Base-by-base conservation (phyloP, 2,329 filamentous ascomycete species). In the Aspergillus floridensis region DNA sequence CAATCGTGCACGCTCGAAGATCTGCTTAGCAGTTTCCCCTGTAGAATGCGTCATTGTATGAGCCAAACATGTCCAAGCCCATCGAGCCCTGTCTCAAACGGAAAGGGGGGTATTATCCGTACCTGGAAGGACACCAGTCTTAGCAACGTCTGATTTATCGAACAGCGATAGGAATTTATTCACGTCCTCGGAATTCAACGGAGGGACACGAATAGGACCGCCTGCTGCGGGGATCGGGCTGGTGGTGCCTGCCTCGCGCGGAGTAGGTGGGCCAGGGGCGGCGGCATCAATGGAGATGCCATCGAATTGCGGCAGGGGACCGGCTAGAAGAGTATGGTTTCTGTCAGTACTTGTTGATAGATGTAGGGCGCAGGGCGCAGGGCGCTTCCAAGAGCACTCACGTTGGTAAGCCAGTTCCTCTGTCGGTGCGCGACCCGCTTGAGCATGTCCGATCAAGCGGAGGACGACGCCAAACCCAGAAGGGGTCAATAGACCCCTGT, bases 381-480 rank as follows among this genome's bases (percentile, higher is more conserved):
- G 6, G 24, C 16, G 19, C 29, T 21, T 38, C 21, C 7, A 51
- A 57, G 38, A 49, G 19, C 48, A 76, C 79, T 69, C 76, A 87
- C 85, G 90, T 73, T 92, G 89, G 61, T 95, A 84, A 19, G 93
- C 93, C 59, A 98, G 77, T 71, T 96, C 91, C 41, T 87, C 81
- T 24, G 88, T 88, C 5, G 93, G 93, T 70, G 92, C 86, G 74
- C 90, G 87, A 70, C 91, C 91, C 65, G 89, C 91, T 79, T 99
- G 95, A 65, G 92, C 93, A 79, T 98, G 95, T 61, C 92, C 95
- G 73, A 99, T 98, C 73, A 99, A 86, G 71, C 95, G 87, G 73
- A 99, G 79, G 59, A 96, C 95, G 73, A 96, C 86, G 62, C 93
- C 91, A 79, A 99, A 99, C 73, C 93, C 95, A 47, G 92, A 86